phyloP scores from a whole-genome alignment of 2,329 filamentous ascomycete species.

The Penicillium hesseltinei region DNA sequence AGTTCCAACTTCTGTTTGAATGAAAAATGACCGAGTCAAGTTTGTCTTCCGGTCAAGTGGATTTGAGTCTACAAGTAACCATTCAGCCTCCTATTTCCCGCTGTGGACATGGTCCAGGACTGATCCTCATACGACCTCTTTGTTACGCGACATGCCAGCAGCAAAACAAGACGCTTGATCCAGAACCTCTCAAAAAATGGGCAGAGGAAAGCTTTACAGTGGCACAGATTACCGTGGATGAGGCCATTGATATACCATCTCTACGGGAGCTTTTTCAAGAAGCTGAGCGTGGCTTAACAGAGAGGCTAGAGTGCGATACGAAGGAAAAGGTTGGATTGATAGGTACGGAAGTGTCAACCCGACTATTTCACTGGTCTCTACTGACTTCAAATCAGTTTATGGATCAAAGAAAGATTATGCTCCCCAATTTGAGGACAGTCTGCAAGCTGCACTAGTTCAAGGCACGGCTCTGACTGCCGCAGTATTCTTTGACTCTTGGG shows the following conservation, averaged over 20 bases:
- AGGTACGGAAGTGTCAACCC: conserved; percentile 13
- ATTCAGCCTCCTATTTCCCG: conserved; percentile 50
- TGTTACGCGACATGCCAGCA: conserved; percentile 25
- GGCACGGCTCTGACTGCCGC: conserved; percentile 6
- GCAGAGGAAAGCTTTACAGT: conserved; percentile 68
- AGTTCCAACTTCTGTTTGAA: neutral
- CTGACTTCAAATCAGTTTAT: conserved; percentile 21
- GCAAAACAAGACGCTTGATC: conserved; percentile 47
- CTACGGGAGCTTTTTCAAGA: conserved; percentile 9
- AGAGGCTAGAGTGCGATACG: conserved; percentile 26
- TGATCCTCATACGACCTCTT: conserved; percentile 47
- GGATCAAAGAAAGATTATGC: conserved; percentile 27
- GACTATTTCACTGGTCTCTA: neutral
- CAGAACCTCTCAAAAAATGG: conserved; percentile 64
- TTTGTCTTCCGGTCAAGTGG: conserved; percentile 4
- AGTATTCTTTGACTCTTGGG: conserved; percentile 24
- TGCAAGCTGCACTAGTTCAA: conserved; percentile 6
- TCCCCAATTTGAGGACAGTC: conserved; percentile 8
- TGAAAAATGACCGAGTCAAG: neutral
- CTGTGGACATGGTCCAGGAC: conserved; percentile 48
- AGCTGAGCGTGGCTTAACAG: conserved; percentile 17
- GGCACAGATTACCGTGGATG: conserved; percentile 48
- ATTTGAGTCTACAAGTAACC: conserved; percentile 8
- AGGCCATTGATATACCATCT: conserved; percentile 12
- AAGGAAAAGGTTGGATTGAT: conserved; percentile 23